Evolutionary conservation across 768 basidiomycete species (phyloP).

Genomic region (Hygrocybe punicea): DNA sequence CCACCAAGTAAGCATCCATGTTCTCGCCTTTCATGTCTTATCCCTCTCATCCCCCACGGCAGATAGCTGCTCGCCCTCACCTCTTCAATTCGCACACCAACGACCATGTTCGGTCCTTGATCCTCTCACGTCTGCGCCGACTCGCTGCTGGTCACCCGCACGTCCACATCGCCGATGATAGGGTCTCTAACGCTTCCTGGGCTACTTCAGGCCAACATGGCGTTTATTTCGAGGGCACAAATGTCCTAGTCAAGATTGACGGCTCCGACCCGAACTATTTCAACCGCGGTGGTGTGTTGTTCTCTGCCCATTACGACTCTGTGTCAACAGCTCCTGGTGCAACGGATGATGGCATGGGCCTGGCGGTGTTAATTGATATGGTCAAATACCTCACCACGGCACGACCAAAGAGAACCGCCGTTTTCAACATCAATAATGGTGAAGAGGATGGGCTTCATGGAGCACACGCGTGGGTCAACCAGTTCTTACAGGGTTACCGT

Average conservation of each 20-base stretch:
- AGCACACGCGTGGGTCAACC: slow-evolving; percentile 51
- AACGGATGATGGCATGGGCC: slow-evolving; percentile 76
- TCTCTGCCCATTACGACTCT: slow-evolving; percentile 82
- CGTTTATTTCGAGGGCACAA: slow-evolving; percentile 53
- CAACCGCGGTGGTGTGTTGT: slow-evolving; percentile 50
- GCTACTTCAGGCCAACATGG: slow-evolving; percentile 8
- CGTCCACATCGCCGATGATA: slow-evolving; percentile 52
- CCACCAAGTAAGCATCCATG: slow-evolving; percentile 41
- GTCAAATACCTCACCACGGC: slow-evolving; percentile 52
- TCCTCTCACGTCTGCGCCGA: slow-evolving; percentile 51
- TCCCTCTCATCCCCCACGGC: background rate
- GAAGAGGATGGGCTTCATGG: slow-evolving; percentile 78
- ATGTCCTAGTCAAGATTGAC: slow-evolving; percentile 45
- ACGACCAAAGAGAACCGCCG: slow-evolving; percentile 53
- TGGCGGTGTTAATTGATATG: slow-evolving; percentile 63
- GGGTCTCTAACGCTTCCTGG: slow-evolving; percentile 47
- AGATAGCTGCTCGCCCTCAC: slow-evolving; percentile 69
- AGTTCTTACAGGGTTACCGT: slow-evolving; percentile 3
- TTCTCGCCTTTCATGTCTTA: background rate
- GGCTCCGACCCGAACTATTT: slow-evolving; percentile 34
- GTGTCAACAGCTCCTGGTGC: slow-evolving; percentile 72
- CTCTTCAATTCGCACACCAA: slow-evolving; percentile 78
- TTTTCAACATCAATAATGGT: slow-evolving; percentile 86
- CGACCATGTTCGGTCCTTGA: slow-evolving; percentile 57
- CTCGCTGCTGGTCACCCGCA: slow-evolving; percentile 44